Base-by-base conservation (phyloP, 2,329 filamentous ascomycete genomes). In the Claviceps maximensis region DNA sequence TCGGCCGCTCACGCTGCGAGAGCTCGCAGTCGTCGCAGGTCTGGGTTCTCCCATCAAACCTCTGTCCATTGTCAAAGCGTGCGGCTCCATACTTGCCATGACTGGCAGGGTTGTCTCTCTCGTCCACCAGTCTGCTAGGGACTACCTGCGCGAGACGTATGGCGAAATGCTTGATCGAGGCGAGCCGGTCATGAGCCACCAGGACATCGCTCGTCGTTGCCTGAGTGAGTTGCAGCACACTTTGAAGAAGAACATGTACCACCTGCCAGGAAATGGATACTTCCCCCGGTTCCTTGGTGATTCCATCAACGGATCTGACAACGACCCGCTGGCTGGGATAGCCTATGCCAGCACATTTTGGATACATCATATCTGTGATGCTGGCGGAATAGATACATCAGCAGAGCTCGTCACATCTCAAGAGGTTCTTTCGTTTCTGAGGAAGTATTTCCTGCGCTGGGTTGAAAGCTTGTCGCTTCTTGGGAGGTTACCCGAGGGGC, bases 41-140 rank as follows among this genome's bases (percentile, higher is more conserved):
- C 29, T 58, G 19, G 56, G 55, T 4, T 55, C 55, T 15, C 51
- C 56, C 27, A 49, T 58, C 23, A 51, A 54, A 9, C 49, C 51
- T 27, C 55, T 63, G 33, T 17, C 36, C 33, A 52, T 71, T 23
- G 59, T 73, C 19, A 50, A 56, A 17, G 38, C 54, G 12, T 74
- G 69, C 56, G 67, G 70, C 15, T 74, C 67, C 21, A 54, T 65
- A 45, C 60, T 74, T 1, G 68, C 63, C 1, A 27, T 69, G 19
- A 60, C 59, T 33, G 56, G 65, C 0, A 56, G 31, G 2, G 58
- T 31, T 0, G 53, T 74, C 12, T 69, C 63, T 40, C 67, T 74
- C 47, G 60, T 74, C 0, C 70, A 75, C 53, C 67, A 73, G 53
- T 74, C 71, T 9, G 71, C 68, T 3, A 71, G 72, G 50, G 71